A percentile compares a stretch with the other conserved stretches of the same genome.
Evolutionary conservation across 2,329 filamentous ascomycete genomes (phyloP).

Genomic region (Ascochyta fabae): DNA sequence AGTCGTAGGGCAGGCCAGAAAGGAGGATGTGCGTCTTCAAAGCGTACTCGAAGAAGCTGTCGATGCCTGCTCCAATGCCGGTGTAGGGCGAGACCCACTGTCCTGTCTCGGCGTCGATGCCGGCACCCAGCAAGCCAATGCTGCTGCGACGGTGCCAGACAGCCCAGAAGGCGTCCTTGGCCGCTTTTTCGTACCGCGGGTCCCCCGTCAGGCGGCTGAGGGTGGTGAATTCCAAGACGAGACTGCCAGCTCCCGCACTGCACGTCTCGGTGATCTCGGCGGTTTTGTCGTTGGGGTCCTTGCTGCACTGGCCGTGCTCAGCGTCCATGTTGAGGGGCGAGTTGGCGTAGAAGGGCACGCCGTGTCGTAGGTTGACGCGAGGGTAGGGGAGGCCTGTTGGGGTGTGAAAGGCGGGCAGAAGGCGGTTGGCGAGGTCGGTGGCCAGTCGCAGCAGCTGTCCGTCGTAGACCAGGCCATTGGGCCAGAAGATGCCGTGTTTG

Average conservation of each 20-base stretch:
- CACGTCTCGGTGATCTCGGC: slow-evolving; percentile 92
- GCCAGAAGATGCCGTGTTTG: slow-evolving; percentile 67
- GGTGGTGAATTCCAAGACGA: slow-evolving; percentile 91
- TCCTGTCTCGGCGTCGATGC: slow-evolving; percentile 89
- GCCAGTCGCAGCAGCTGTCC: slow-evolving; percentile 91
- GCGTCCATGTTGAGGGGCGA: slow-evolving; percentile 74
- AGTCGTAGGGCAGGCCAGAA: slow-evolving; percentile 66
- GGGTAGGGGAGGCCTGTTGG: slow-evolving; percentile 92
- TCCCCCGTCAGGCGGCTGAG: slow-evolving; percentile 89
- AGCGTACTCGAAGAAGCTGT: slow-evolving; percentile 98
- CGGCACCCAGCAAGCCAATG: slow-evolving; percentile 86
- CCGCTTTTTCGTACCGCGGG: slow-evolving; percentile 83
- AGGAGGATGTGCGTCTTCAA: slow-evolving; percentile 92
- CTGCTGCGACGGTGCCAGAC: slow-evolving; percentile 89
- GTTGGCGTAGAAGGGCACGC: slow-evolving; percentile 90
- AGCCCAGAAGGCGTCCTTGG: slow-evolving; percentile 94
- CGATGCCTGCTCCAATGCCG: slow-evolving; percentile 95
- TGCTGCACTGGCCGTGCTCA: slow-evolving; percentile 55
- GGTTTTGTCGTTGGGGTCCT: slow-evolving; percentile 54
- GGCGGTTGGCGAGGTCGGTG: slow-evolving; percentile 78
- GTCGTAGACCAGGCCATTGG: slow-evolving; percentile 80
- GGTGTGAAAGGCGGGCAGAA: slow-evolving; percentile 92
- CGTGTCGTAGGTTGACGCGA: slow-evolving; percentile 86
- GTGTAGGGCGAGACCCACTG: slow-evolving; percentile 87
- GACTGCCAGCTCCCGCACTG: slow-evolving; percentile 92